Base-by-base conservation (phyloP, 2,329 filamentous ascomycete species). In the Dichotomopilus funicola region DNA sequence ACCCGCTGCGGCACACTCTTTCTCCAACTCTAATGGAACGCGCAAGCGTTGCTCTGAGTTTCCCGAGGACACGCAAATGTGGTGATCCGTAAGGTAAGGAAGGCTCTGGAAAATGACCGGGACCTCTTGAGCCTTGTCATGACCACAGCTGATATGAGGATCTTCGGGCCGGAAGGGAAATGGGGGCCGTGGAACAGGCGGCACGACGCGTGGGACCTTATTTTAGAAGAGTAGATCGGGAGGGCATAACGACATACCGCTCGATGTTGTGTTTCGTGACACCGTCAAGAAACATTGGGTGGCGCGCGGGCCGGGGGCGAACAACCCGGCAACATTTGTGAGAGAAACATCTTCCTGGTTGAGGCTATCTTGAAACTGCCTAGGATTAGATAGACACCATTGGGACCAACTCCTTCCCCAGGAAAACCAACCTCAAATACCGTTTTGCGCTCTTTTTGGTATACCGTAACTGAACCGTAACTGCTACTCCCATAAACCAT, bases 41-140 rank as follows among this genome's bases (percentile, higher is more conserved):
- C 40, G 53, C 53, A 51, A 31, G 27, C 27, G 42, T 12, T 6
- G 36, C 45, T 47, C 53, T 46, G 53, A 47, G 43, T 27, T 27
- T 27, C 19, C 19, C 19, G 19, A 27, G 19, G 19, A 27, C 19
- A 40, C 37, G 37, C 37, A 12, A 12, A 41, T 33, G 13, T 31
- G 44, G 45, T 9, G 12, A n/a, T 44, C 33, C 33, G 42, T 13
- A 11, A 27, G 2, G 37, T 9, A 40, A 40, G 9, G 37, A 40
- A 12, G 37, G 37, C 37, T 12, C 9, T 40, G 9, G 12, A 40
- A 12, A 12, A 40, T 12, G 37, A 40, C 9, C 37, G 37, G 12
- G 37, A 40, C 37, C 12, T 9, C 9, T 9, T 9, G 12, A 40
- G 37, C 37, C 12, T 40, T 9, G 12, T 9, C 8, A 40, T 12